Conservation (phyloP, 2,329 filamentous ascomycete species). For the Penicillium sp. region DNA sequence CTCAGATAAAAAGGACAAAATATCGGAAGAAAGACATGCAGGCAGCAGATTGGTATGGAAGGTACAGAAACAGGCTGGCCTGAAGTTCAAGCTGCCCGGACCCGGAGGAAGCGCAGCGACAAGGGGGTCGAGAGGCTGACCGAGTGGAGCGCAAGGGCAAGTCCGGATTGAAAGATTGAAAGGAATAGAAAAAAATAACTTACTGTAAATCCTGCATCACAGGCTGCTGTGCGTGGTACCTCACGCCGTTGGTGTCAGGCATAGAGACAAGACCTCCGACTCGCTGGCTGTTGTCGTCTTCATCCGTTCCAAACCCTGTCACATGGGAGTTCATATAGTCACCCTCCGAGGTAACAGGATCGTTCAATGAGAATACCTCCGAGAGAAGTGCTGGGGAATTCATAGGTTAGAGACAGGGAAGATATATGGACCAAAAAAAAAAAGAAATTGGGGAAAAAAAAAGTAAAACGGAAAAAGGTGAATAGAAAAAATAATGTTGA, state of each 20-base stretch:
- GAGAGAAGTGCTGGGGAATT: conserved; percentile 33
- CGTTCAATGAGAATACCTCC: conserved; percentile 41
- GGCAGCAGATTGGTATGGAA: conserved; percentile 29
- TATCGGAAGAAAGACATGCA: conserved; percentile 32
- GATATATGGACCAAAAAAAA: conserved; percentile 19
- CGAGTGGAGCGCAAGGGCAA: conserved; percentile 34
- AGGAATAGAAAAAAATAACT: conserved; percentile 47
- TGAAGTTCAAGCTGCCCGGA: conserved; percentile 34
- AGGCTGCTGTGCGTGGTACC: conserved; percentile 55
- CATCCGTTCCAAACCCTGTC: conserved; percentile 38
- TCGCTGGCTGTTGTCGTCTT: conserved; percentile 53
- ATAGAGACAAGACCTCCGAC: conserved; percentile 51
- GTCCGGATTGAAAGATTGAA: conserved; percentile 43
- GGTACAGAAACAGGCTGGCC: conserved; percentile 29
- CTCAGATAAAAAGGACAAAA: conserved; percentile 20
- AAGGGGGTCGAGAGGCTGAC: conserved; percentile 32
- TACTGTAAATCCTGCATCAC: conserved; percentile 55
- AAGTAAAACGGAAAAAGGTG: conserved; percentile 3
- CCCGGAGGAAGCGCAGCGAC: conserved; percentile 32
- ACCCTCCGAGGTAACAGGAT: conserved; percentile 40
- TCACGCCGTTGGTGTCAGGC: conserved; percentile 49
- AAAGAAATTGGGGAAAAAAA: conserved; percentile 5
- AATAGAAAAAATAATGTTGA: conserved; percentile 6
- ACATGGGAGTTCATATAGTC: conserved; percentile 42
- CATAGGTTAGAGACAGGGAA: conserved; percentile 9